Conservation (phyloP, 768 basidiomycete genomes). For the Tricholoma terreum region DNA sequence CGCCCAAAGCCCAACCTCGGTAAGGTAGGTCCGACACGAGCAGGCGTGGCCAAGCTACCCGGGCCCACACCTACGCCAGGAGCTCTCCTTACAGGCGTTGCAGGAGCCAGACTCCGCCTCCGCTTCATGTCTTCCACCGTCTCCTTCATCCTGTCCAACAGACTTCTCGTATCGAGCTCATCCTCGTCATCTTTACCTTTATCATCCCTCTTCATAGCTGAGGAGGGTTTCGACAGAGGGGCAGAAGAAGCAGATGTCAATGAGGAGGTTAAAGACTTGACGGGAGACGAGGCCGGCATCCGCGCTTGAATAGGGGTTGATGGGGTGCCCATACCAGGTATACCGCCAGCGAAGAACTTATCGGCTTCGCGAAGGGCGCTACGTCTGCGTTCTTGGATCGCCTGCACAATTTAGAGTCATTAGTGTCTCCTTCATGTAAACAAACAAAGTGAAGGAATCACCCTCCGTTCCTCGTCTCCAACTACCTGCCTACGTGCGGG, state of each 20-base stretch:
- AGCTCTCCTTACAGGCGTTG: conserved; percentile 8
- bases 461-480: conserved; percentile 48
- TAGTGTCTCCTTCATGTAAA: not conserved
- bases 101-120: conserved; percentile 34
- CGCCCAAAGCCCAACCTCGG: not conserved
- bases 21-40: not conserved
- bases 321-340: conserved; percentile 46
- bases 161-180: conserved; percentile 35
- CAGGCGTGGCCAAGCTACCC: not conserved
- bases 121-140: conserved; percentile 47
- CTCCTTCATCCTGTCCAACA: conserved; percentile 49
- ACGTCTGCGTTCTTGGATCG: conserved; percentile 59
- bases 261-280: conserved; percentile 11
- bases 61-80: not conserved
- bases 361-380: conserved; percentile 51
- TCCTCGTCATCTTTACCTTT: conserved; percentile 30
- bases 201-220: conserved; percentile 15
- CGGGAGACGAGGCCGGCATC: conserved; percentile 15
- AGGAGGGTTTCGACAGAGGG: conserved; percentile 9
- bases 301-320: conserved; percentile 6
- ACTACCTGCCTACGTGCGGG: conserved; percentile 21
- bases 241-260: not conserved
- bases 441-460: conserved; percentile 9
- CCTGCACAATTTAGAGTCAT: conserved; percentile 29
- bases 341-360: conserved; percentile 50